Percentiles rank a stretch among this genome's conserved stretches.
Conservation (phyloP, 257 asterid genomes). For the Gardenia jasminoides region DNA sequence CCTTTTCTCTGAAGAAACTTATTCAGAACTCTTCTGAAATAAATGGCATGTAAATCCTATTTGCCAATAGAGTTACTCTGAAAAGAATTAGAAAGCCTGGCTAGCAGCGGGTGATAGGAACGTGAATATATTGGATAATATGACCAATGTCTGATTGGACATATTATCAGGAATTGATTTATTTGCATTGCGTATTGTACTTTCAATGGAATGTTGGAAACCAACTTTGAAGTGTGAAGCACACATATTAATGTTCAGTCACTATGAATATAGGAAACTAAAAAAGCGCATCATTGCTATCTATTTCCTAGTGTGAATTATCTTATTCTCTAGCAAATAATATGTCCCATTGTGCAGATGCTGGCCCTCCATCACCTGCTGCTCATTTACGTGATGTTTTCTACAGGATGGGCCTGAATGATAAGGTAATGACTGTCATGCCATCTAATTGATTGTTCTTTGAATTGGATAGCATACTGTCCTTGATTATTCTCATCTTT, state of each 20-base stretch:
- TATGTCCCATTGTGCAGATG: conserved; percentile 53
- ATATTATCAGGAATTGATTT: not conserved
- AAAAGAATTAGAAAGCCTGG: too few relatives aligned
- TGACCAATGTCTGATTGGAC: too few relatives aligned
- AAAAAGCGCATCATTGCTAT: not conserved
- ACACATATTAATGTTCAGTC: too few relatives aligned
- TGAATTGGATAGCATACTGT: conserved; percentile 10
- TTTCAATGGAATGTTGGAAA: not conserved
- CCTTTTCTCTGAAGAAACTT: not conserved
- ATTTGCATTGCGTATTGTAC: too few relatives aligned
- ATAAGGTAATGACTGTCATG: conserved; percentile 54
- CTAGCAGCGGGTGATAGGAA: too few relatives aligned
- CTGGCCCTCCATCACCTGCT: conserved; percentile 98
- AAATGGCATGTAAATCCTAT: too few relatives aligned
- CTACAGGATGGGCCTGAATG: conserved; percentile 88
- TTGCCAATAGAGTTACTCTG: too few relatives aligned
- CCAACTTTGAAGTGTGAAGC: not conserved
- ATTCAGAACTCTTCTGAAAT: not conserved
- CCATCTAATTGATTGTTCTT: conserved; percentile 9
- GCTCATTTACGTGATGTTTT: conserved; percentile 90
- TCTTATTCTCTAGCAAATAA: conserved; percentile 2
- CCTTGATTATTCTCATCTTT: conserved; percentile 17
- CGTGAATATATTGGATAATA: too few relatives aligned
- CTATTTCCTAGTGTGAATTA: not conserved
- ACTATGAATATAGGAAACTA: not conserved